Base-by-base conservation (phyloP, 495 filamentous ascomycete genomes). In the Lindgomyces ingoldianus region DNA sequence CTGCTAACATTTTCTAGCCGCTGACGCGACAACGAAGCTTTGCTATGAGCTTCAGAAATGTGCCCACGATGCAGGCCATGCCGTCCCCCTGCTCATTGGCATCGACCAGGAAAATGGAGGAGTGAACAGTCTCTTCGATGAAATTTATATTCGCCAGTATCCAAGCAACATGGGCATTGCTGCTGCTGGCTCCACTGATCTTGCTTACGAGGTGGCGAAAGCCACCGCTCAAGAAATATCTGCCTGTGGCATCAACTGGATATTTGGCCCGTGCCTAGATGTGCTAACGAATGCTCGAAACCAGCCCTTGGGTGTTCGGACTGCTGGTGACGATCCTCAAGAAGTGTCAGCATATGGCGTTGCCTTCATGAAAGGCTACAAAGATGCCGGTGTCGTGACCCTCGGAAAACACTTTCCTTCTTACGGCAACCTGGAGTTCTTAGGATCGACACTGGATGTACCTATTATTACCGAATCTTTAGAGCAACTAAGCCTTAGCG, bases 51-150 rank as follows among this genome's bases (percentile, higher is more conserved):
- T 96, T 42, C 91, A 96, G 74, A 91, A 87, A 58, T 91, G 91
- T 72, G 91, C 91, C 25, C 88, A 89, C 71, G 81, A 93, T 78
- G 89, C 91, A 56, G 90, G 91, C 44, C 91, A 96, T 74, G 87
- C 87, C 1, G 86, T 93, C 2, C 91, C 91, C 12, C 77, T 96
- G 25, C 78, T 91, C 57, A 96, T 96, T 69, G 90, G 89, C 14
- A 72, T 96, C 36, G 91, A 96, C 72, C 91, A 96, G 70, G 91
- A 96, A 74, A 96, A 96, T 88, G 91, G 91, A 49, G 91, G 91
- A 3, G 91, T 96, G 70, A 96, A 96, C 77, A 93, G 90, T 74
- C 81, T 96, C 16, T 96, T 91, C 71, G 91, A 96, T 77, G 90
- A 93, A 65, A 88, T 91, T 62, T 92, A 89, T 74, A 90, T 96